phyloP scores from a whole-genome alignment of 129 eudicot species.

The Lactuca saligna region DNA sequence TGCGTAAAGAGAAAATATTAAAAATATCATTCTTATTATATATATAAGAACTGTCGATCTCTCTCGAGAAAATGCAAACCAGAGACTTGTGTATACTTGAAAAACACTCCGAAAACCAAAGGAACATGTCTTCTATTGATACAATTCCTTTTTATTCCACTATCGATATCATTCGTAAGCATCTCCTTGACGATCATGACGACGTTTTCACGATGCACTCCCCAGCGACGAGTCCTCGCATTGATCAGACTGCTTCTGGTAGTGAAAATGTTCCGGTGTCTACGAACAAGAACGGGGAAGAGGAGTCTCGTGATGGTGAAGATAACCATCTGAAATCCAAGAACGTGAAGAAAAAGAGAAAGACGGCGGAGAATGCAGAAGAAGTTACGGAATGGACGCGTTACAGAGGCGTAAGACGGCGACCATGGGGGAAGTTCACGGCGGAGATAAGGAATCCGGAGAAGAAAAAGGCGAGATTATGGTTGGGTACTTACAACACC shows the following conservation, averaged over 20 bases:
- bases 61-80: background rate
- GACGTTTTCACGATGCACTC: background rate
- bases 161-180: background rate
- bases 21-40: no score
- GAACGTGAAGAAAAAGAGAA: background rate
- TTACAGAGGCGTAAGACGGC: constrained; percentile 47
- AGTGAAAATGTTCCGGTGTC: background rate
- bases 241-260: background rate
- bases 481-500: constrained; percentile 37
- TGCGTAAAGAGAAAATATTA: background rate
- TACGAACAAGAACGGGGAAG: background rate
- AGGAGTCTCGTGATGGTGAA: background rate
- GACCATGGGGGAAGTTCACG: constrained; percentile 61
- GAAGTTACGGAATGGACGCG: constrained; percentile 32
- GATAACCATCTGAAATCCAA: background rate
- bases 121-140: background rate
- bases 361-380: background rate
- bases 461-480: constrained; percentile 39
- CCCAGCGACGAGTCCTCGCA: background rate
- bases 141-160: background rate
- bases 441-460: constrained; percentile 53
- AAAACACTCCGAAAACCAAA: background rate
- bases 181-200: background rate
- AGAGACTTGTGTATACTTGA: no score
- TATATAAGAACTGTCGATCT: background rate